phyloP scores from a whole-genome alignment of 805 yeast species.

The Gaillardinia entomophila region DNA sequence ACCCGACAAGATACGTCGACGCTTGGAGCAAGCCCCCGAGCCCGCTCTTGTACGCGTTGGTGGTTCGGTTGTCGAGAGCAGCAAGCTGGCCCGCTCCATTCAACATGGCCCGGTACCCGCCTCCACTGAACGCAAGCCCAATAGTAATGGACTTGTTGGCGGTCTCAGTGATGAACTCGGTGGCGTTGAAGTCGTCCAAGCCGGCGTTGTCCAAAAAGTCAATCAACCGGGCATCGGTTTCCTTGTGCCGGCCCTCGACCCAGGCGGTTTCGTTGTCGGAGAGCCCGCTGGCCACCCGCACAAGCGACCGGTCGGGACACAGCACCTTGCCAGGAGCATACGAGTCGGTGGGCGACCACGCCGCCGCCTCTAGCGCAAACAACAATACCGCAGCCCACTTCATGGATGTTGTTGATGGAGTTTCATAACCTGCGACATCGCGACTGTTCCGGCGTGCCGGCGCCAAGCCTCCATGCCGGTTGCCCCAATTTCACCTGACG shows the following conservation, averaged over 20 bases:
- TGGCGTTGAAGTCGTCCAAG: constrained; percentile 43
- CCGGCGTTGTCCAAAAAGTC: constrained; percentile 42
- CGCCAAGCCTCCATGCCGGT: too few species aligned
- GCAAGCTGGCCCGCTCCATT: constrained; percentile 79
- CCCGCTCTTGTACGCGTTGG: constrained; percentile 18
- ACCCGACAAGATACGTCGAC: constrained; percentile 31
- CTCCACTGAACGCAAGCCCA: constrained; percentile 68
- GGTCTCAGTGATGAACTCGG: constrained; percentile 27
- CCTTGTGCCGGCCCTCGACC: constrained; percentile 41
- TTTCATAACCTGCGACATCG: too few species aligned
- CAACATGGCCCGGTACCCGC: constrained; percentile 89
- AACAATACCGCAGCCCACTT: too few species aligned
- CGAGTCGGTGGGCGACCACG: constrained; percentile 26
- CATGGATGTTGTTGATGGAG: too few species aligned
- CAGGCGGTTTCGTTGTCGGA: constrained; percentile 46
- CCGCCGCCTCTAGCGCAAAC: neutral
- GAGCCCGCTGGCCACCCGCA: constrained; percentile 45
- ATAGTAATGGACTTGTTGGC: constrained; percentile 41
- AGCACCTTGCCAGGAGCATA: constrained; percentile 58
- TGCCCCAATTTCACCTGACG: too few species aligned
- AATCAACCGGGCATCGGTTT: constrained; percentile 41
- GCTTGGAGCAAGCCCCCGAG: constrained; percentile 38
- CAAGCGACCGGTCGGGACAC: constrained; percentile 39
- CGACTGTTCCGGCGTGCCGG: too few species aligned
- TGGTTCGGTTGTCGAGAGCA: constrained; percentile 71